Percentiles rank a stretch among this genome's conserved stretches.
Conservation (phyloP, 108 stramenopile genomes). For the Mayamaea pseudoterrestris region DNA sequence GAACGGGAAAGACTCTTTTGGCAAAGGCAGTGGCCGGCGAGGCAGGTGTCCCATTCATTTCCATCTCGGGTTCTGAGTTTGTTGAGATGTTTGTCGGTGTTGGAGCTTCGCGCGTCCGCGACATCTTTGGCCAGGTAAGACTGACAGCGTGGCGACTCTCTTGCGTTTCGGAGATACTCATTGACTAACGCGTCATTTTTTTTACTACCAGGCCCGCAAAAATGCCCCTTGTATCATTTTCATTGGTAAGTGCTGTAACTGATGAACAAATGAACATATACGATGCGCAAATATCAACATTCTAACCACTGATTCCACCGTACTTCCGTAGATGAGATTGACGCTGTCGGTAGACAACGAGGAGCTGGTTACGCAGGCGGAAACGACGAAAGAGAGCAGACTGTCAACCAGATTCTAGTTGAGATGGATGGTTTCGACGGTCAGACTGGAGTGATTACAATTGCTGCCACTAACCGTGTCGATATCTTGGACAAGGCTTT, state of each 20-base stretch:
- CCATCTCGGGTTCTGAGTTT: constrained; percentile 90
- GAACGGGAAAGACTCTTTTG: constrained; percentile 84
- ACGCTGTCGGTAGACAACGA: constrained; percentile 88
- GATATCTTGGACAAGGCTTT: constrained; percentile 93
- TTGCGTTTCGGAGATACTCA: too few relatives aligned
- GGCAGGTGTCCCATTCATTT: constrained; percentile 94
- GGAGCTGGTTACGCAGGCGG: constrained; percentile 90
- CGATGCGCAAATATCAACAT: too few relatives aligned
- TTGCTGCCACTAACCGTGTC: constrained; percentile 96
- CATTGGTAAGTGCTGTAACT: too few relatives aligned
- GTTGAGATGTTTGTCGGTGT: constrained; percentile 98
- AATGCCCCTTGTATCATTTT: constrained; percentile 95
- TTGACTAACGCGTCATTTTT: too few relatives aligned
- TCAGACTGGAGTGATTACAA: constrained; percentile 88
- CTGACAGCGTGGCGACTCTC: too few relatives aligned
- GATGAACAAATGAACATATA: too few relatives aligned
- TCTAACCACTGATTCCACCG: too few relatives aligned
- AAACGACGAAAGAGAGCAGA: constrained; percentile 93
- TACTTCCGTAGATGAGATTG: too few relatives aligned
- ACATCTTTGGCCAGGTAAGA: too few relatives aligned
- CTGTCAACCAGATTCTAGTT: constrained; percentile 97
- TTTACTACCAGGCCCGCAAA: constrained; percentile 88
- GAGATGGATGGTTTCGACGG: constrained; percentile 97
- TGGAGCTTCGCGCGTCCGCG: constrained; percentile 92
- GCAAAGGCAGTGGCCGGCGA: constrained; percentile 97